Base-by-base conservation (phyloP, 73 alveolate genomes). In the Durusdinium trenchii region DNA sequence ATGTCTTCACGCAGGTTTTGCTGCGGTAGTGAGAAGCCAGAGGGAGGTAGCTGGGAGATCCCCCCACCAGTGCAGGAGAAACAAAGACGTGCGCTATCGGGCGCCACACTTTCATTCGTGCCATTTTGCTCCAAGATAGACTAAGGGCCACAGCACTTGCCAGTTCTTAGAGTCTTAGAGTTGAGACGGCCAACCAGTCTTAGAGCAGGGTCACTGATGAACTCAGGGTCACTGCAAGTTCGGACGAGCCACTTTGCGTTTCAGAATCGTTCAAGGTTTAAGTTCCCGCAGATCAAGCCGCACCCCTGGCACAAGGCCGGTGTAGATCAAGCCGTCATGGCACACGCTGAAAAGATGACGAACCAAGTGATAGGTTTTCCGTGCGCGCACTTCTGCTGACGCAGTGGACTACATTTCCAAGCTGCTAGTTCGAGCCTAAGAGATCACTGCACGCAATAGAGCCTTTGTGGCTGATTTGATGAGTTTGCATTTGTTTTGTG, bases 271-370 rank as follows among this genome's bases (percentile, higher is more conserved):
- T 94, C 92, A 28, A 99, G 99, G 95, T 99, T 99, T 90, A 99
- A 99, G 93, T 99, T 99, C 99, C 99, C 99, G 36, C 95, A 99
- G 94, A 99, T 99, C 84, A 99, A 99, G 99, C 99, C 99, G 6
- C 99, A 94, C 93, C 99, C 99, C 43, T 99, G 99, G 99, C 99
- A 99, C 87, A 99, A 99, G 99, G 99, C 99, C 48, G 69, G 32
- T 57, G 12, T 16, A 16, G 69, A 57, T 57, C 69, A 57, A 57
- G 69, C 47, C 85, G n/a, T 7, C 84, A 47, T 82, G 67, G 42
- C 14, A 38, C 71, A 10, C 28, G 35, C 93, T 83, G 69, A 12
- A 42, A 18, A 23, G 20, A 0, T 7, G 71, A 18, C 40, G 35
- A 43, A 30, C 52, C 36, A 86, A 35, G 10, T 18, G 75, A 23